Conservation (phyloP, 208 protist species). For the Trypanosoma platydactyli region DNA sequence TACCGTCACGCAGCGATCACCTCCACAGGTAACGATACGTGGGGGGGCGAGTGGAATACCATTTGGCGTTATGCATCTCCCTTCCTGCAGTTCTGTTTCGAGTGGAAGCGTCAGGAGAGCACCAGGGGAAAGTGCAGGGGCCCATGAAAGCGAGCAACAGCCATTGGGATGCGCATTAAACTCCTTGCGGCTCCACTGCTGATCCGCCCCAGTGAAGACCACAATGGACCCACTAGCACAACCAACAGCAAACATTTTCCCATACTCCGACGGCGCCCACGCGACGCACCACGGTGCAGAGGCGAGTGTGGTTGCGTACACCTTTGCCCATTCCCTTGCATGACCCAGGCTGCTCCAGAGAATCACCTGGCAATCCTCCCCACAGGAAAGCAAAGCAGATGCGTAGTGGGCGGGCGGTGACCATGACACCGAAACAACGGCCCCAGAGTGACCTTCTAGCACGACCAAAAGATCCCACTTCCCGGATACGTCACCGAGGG, state of each 20-base stretch:
- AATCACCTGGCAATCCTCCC: slow-evolving; percentile 43
- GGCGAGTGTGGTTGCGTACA: slow-evolving; percentile 52
- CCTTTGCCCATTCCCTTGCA: slow-evolving; percentile 47
- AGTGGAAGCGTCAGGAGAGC: slow-evolving; percentile 67
- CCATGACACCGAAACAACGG: slow-evolving; percentile 77
- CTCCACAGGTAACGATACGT: slow-evolving; percentile 81
- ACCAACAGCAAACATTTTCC: slow-evolving; percentile 78
- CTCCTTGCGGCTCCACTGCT: slow-evolving; percentile 61
- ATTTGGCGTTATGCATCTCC: not conserved
- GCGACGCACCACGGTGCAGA: slow-evolving; percentile 56
- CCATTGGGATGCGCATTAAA: slow-evolving; percentile 48
- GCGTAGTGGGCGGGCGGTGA: slow-evolving; percentile 60
- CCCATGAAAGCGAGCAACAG: slow-evolving; percentile 63
- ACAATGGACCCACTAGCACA: slow-evolving; percentile 62
- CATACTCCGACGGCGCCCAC: slow-evolving; percentile 81
- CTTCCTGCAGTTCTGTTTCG: slow-evolving; percentile 35
- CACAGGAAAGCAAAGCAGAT: slow-evolving; percentile 64
- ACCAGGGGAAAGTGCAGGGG: slow-evolving; percentile 67
- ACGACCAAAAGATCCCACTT: slow-evolving; percentile 21
- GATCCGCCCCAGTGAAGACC: slow-evolving; percentile 60
- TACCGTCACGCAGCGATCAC: slow-evolving; percentile 46
- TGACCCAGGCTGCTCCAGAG: slow-evolving; percentile 62
- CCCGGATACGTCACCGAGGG: not conserved
- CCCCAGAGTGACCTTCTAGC: slow-evolving; percentile 33
- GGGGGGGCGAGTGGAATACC: slow-evolving; percentile 51